Base-by-base conservation (phyloP, 441 rosid species). In the Geranium incanum region DNA sequence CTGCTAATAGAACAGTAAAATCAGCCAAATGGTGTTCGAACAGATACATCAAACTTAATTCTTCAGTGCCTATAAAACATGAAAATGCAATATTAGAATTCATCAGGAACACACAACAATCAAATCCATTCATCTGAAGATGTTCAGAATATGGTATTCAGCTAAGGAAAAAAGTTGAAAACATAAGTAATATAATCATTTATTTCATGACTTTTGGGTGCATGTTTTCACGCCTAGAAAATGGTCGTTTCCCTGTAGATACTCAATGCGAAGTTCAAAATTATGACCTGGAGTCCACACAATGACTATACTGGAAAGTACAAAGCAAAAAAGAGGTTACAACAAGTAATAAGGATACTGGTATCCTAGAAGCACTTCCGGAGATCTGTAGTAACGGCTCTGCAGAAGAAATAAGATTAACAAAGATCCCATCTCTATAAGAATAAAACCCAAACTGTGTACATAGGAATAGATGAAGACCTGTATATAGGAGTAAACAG, bases 331-430 rank as follows among this genome's bases (percentile, higher is more conserved):
- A 69, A 69, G 28, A 66, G 68, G 13, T 60, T 19, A 64, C 43
- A 67, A 43, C 45, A 33, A 13, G 66, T 70, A 33, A 71, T 70
- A 80, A 89, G 97, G 99, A 96, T 96, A 96, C 99, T 85, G 98
- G 83, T 91, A 89, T 52, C 99, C 99, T 81, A 96, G 97, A 70
- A 96, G 89, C 73, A 96, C 97, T 84, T 96, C 98, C 19, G 99
- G 99, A 74, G 98, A 96, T 80, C 99, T 88, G 83, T 96, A 96
- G 77, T 96, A 96, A 77, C 99, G 99, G 77, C 97, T 91, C 99
- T 96, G 97, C 85, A 80, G 78, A 79, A 78, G 77, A 69, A 80
- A 78, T 36, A 75, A 60, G 72, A 12, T 59, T 71, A 50, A 75
- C 36, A 62, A 37, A 78, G 11, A 73, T 70, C 66, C 55, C 50